phyloP scores from a whole-genome alignment of 2,329 filamentous ascomycete genomes.

The Chaetomium sp. region DNA sequence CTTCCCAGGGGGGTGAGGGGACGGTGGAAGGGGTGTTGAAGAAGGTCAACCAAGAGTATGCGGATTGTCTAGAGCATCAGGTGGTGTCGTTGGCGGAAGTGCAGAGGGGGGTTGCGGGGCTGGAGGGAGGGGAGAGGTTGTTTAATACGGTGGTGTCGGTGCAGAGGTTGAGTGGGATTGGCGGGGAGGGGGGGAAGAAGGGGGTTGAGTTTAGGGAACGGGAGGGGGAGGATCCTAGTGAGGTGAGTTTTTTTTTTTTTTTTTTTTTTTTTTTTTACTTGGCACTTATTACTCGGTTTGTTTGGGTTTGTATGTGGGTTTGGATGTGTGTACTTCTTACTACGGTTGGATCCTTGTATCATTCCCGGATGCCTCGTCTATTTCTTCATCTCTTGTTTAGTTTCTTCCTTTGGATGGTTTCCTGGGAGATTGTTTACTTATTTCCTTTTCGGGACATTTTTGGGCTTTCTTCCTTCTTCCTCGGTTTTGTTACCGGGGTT shows the following conservation, averaged over 20 bases:
- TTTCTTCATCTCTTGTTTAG: no score
- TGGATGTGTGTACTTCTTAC: not conserved
- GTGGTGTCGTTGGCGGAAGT: conserved; percentile 10
- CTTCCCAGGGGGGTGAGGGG: not conserved
- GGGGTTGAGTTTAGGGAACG: not conserved
- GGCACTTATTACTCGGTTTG: no score
- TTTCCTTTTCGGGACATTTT: no score
- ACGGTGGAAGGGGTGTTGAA: not conserved
- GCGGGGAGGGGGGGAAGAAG: not conserved
- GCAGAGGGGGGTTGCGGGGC: not conserved
- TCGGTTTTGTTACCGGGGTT: no score
- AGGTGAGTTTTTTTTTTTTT: not conserved
- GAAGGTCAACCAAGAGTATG: conserved; percentile 6
- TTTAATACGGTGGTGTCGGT: conserved; percentile 14
- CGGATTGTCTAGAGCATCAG: conserved; percentile 10
- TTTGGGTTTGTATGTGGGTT: not conserved
- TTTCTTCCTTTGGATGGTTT: no score
- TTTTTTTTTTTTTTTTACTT: not conserved
- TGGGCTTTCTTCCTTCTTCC: no score
- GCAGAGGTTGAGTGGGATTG: conserved; percentile 3
- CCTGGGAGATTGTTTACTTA: no score
- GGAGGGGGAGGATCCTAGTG: conserved; percentile 7
- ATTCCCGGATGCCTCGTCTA: no score
- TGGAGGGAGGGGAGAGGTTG: conserved; percentile 1
- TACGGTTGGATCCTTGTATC: not conserved